phyloP scores from a whole-genome alignment of 2,329 filamentous ascomycete genomes.

The Dothistroma pini region DNA sequence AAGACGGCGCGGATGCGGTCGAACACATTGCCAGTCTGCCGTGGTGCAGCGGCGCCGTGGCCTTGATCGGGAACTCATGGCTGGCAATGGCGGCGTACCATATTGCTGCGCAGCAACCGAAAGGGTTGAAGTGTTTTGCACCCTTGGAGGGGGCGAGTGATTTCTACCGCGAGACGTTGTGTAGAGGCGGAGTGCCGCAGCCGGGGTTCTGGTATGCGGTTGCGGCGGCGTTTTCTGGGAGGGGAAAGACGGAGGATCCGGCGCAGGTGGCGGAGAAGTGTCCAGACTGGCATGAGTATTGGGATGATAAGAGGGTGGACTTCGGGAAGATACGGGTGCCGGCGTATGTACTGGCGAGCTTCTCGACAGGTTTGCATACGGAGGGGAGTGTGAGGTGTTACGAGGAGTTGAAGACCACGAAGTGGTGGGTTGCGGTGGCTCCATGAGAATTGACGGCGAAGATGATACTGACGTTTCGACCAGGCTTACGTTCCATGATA shows the following conservation, averaged over 20 bases:
- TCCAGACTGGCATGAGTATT: slow-evolving; percentile 21
- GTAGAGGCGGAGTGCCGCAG: slow-evolving; percentile 37
- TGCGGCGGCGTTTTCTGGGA: not conserved
- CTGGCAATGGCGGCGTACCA: slow-evolving; percentile 42
- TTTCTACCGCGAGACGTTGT: slow-evolving; percentile 47
- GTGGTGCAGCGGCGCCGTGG: slow-evolving; percentile 46
- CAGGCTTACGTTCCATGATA: slow-evolving; percentile 36
- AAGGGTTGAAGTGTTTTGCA: slow-evolving; percentile 42
- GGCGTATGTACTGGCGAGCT: slow-evolving; percentile 20
- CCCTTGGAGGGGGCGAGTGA: slow-evolving; percentile 48
- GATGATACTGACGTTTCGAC: not conserved
- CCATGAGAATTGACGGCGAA: not conserved
- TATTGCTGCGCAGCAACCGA: slow-evolving; percentile 42
- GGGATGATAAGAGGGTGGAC: slow-evolving; percentile 24
- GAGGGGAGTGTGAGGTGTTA: slow-evolving; percentile 33
- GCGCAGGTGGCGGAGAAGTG: not conserved
- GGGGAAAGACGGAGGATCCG: not conserved
- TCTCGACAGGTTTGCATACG: slow-evolving; percentile 16
- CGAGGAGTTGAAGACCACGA: slow-evolving; percentile 36
- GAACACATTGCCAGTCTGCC: slow-evolving; percentile 40
- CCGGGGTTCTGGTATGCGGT: not conserved
- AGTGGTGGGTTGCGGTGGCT: slow-evolving; percentile 35
- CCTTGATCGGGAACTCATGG: slow-evolving; percentile 44
- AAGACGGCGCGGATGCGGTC: slow-evolving; percentile 46
- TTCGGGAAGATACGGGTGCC: slow-evolving; percentile 23